Evolutionary conservation across 2,329 filamentous ascomycete genomes (phyloP), one percentile per base, ranked within the genome.

Genomic region (Westerdykella ornata): DNA sequence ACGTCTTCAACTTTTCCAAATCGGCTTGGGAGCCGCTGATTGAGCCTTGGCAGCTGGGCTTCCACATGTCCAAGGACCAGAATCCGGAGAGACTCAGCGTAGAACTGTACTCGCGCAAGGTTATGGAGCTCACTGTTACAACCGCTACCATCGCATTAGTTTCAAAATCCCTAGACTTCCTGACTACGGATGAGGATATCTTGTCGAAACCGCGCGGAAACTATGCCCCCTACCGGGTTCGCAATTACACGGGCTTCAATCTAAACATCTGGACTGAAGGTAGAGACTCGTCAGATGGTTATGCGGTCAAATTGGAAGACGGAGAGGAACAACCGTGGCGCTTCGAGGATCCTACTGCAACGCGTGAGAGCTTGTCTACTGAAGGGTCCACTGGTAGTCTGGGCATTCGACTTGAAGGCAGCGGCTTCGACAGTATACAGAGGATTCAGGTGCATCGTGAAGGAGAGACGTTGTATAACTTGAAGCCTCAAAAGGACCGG

Each of bases 1-100:
- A 97, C 57, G 84, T 98, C 18, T 98, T 95, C 73, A 98, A 98
- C 67, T 98, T 98, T 68, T 92, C 92, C 12, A 98, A 98, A 65
- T 98, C 92, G 0, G 88, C 88, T 3, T 98, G 92, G 92, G 92
- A 98, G 64, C 92, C 92, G 3, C 70, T 98, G 26, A 80, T 98
- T 18, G 92, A 98, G 63, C 94, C 94, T 6, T 98, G 92, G 92
- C 82, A 90, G 51, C 74, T 97, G n/a, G 88, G 88, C 2, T 81
- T 98, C 52, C 87, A 94, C 48, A 80, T 97, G 62, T 81, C 85
- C 1, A 89, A 83, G 54, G 82, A 92, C 43, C 75, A 81, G 18
- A 76, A 79, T 32, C 85, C 83, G 0, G 85, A 90, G 29, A 74
- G 85, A 38, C 70, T 96, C 45, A 85, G 87, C 0, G 74, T 98